A percentile compares a stretch with the other conserved stretches of the same genome.
Evolutionary conservation across 345 rosid species (phyloP).

Genomic region (Mangifera indica): DNA sequence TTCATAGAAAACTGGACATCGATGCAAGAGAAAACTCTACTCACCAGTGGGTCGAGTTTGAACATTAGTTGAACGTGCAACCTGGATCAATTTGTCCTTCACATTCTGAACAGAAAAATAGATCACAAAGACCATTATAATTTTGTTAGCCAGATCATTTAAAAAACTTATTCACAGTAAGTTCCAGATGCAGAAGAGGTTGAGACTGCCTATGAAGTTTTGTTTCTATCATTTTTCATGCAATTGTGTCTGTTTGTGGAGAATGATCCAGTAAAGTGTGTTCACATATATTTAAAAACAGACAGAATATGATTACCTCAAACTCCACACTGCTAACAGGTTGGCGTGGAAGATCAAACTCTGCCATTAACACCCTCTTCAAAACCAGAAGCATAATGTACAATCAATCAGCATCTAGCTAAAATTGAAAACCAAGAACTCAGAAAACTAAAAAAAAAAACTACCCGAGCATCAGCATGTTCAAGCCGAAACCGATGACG

Average conservation of each 20-base stretch:
- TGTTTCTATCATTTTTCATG: not conserved
- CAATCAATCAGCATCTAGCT: conserved; percentile 7
- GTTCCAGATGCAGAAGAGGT: not conserved
- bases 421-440: not conserved
- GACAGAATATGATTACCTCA: conserved; percentile 48
- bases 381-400: conserved; percentile 15
- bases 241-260: not conserved
- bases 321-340: conserved; percentile 57
- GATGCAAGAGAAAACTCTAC: conserved; percentile 5
- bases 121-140: not conserved
- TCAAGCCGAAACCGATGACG: conserved; percentile 51
- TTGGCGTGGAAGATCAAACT: conserved; percentile 70
- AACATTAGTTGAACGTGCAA: conserved; percentile 46
- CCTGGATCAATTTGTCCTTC: conserved; percentile 52
- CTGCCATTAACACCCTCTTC: conserved; percentile 64
- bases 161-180: not conserved
- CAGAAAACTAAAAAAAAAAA: not conserved
- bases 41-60: conserved; percentile 46
- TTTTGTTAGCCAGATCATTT: not conserved
- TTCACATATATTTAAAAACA: not conserved
- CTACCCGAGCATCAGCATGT: conserved; percentile 61
- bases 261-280: not conserved
- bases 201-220: not conserved
- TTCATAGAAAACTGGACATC: not conserved
- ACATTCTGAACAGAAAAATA: conserved; percentile 31